These are phyloP conservation scores for Pluteus cervinus DNA, from an alignment of 768 basidiomycete genomes.

Conservation along the genomic window DNA sequence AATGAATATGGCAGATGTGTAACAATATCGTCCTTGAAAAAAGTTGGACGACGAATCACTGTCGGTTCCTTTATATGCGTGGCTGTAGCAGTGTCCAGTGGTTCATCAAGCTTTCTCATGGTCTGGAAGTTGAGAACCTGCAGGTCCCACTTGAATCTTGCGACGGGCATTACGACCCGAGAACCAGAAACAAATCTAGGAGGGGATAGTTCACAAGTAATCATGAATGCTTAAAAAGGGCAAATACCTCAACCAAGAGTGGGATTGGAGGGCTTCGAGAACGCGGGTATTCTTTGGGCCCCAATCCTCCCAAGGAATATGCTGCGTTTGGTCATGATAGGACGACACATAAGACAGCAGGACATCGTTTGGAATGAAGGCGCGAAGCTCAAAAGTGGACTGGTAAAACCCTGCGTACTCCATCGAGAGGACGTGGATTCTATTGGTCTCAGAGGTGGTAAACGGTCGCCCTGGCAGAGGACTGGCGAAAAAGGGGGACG, in stretches of 20 bases:
- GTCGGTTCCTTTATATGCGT: constrained; percentile 4
- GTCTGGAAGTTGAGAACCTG: constrained; percentile 9
- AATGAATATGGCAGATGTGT: constrained; percentile 11
- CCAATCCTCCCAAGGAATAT: constrained; percentile 10
- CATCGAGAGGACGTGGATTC: constrained; percentile 3
- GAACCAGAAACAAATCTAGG: not conserved
- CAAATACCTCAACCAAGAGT: constrained; percentile 11
- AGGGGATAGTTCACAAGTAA: not conserved
- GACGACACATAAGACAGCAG: constrained; percentile 3
- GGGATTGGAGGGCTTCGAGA: not conserved
- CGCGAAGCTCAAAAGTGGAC: too few species aligned
- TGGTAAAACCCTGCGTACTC: not conserved
- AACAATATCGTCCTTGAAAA: constrained; percentile 9
- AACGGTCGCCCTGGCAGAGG: constrained; percentile 18
- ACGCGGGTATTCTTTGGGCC: constrained; percentile 8
- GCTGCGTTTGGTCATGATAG: not conserved
- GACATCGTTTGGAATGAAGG: not conserved
- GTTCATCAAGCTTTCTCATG: not conserved
- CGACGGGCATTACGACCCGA: too few species aligned
- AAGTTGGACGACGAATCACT: not conserved
- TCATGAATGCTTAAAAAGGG: not conserved
- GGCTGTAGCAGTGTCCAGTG: constrained; percentile 13
- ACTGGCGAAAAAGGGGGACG: constrained; percentile 23
- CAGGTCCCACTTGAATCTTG: constrained; percentile 15
- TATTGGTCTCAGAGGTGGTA: constrained; percentile 8